Conservation (phyloP, 2,329 filamentous ascomycete genomes). For the Fusarium sp. region DNA sequence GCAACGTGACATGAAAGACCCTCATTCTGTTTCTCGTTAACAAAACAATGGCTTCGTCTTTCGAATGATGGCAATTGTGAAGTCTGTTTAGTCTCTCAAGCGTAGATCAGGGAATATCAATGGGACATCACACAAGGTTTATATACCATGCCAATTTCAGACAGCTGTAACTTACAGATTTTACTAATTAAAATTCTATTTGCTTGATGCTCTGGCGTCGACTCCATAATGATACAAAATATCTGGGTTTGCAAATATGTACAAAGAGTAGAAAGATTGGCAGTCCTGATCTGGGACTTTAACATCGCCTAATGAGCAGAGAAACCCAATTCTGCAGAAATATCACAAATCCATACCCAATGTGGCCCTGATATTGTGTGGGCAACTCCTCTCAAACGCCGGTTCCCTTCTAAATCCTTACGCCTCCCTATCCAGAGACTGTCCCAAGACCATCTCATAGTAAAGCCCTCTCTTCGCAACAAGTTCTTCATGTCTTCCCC, state of each 20-base stretch:
- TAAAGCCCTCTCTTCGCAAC: conserved; percentile 63
- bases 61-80: not conserved
- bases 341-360: not conserved
- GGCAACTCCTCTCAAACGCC: not conserved
- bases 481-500: conserved; percentile 72
- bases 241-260: not conserved
- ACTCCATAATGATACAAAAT: not conserved
- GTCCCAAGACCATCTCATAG: conserved; percentile 65
- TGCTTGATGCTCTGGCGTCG: too few species aligned
- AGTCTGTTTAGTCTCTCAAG: not conserved
- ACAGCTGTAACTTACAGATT: not conserved
- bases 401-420: not conserved
- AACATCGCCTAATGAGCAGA: not conserved
- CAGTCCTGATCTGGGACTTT: not conserved
- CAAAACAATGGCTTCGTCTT: not conserved
- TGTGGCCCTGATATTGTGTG: not conserved
- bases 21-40: not conserved
- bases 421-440: conserved; percentile 56
- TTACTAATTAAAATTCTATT: not conserved
- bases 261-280: conserved; percentile 1
- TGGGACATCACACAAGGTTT: too few species aligned
- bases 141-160: not conserved
- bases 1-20: not conserved
- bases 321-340: not conserved
- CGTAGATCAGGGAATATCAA: not conserved